Conservation (phyloP, 2,329 filamentous ascomycete species). For the Ophiostoma himal-ulmi region DNA sequence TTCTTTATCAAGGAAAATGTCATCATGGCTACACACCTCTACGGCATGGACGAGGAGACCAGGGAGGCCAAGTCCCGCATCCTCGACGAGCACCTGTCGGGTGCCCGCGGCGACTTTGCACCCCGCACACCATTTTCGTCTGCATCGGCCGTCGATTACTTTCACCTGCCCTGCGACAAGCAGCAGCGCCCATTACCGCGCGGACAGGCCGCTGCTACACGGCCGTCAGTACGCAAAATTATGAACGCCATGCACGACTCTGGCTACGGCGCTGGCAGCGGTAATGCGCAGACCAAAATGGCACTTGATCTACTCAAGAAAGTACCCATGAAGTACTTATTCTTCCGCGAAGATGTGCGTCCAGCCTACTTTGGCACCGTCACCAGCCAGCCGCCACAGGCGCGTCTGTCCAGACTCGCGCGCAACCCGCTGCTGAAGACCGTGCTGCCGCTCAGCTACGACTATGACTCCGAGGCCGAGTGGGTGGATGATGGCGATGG, state of each 20-base stretch:
- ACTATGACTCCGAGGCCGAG: conserved; percentile 80
- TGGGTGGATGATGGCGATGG: conserved; percentile 73
- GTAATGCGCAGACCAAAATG: conserved; percentile 34
- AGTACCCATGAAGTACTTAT: conserved; percentile 58
- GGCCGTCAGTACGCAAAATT: conserved; percentile 53
- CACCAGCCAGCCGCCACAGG: conserved; percentile 52
- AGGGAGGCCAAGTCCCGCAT: conserved; percentile 45
- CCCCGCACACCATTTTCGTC: conserved; percentile 35
- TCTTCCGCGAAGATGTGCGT: conserved; percentile 59
- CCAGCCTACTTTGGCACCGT: conserved; percentile 68
- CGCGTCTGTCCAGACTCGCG: conserved; percentile 47
- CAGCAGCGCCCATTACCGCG: conserved; percentile 28
- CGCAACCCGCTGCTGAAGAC: conserved; percentile 47
- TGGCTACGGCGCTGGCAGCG: conserved; percentile 31
- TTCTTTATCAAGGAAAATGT: conserved; percentile 75
- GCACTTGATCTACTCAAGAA: conserved; percentile 41
- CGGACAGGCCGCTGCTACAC: background rate
- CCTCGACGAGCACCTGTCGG: conserved; percentile 48
- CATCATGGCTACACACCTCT: conserved; percentile 57
- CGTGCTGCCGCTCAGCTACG: conserved; percentile 65
- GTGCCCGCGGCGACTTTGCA: conserved; percentile 43
- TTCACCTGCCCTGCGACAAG: conserved; percentile 39
- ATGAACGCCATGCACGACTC: conserved; percentile 39
- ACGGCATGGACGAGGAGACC: conserved; percentile 53
- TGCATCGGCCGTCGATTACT: conserved; percentile 38